Evolutionary conservation across 2,329 filamentous ascomycete species (phyloP), one percentile per base, ranked within the genome.

Genomic region (Tolypocladium nubicola): DNA sequence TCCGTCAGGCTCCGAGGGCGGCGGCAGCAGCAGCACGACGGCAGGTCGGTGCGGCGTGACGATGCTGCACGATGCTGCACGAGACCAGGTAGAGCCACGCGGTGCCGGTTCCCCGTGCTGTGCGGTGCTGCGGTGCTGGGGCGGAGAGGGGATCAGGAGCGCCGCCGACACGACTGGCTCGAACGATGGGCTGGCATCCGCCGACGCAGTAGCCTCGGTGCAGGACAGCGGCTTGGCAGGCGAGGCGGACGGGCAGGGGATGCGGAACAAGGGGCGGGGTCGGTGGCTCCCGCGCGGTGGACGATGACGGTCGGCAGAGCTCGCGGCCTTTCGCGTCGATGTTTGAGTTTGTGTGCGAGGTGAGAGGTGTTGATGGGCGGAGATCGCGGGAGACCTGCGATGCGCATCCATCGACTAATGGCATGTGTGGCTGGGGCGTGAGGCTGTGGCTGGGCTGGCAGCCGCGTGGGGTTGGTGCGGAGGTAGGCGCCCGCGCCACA

Each of bases 1-100:
- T 50, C 2, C 45, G 57, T 58, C 57, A 49, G 53, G 53, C 57
- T 53, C 47, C 47, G 54, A 52, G 41, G 41, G 35, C 38, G 37
- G 55, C 47, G 43, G 13, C 40, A 2, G 38, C 23, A 33, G 21
- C 52, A 43, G 52, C 52, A 30, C 4, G 5, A 4, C 35, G 47
- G 30, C 47, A 11, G 47, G 16, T 21, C 9, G 26, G 47, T 21
- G 47, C 9, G 47, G 10, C 14, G 38, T 30, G 16, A 33, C 26
- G 41, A 52, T 50, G 56, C 52, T 54, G 52, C 47, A 57, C 23
- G 23, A 26, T 26, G 23, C 23, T 26, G 23, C 23, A 26, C 23
- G 26, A 19, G 47, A 10, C 47, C 26, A n/a, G 47, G 26, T 2
- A 52, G 47, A 19, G 47, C 45, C 13, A 19, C 14, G 47, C 19